Evolutionary conservation across 2,329 filamentous ascomycete species (phyloP).

Genomic region (Monosporascus sp.): DNA sequence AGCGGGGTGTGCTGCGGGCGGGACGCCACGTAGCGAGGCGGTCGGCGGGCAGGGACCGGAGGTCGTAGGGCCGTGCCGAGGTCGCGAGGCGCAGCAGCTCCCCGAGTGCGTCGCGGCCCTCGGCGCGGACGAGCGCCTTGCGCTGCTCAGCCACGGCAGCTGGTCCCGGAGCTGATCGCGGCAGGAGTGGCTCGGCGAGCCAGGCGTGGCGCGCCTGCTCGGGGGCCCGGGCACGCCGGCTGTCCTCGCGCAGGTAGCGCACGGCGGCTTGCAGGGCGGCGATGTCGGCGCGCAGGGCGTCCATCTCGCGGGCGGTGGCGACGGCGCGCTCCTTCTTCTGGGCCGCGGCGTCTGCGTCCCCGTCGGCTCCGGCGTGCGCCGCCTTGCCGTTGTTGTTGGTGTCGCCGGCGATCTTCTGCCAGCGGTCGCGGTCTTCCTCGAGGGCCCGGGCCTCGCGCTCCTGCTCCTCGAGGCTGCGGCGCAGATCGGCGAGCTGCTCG

Average conservation of each 20-base stretch:
- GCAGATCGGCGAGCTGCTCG: slow-evolving; percentile 46
- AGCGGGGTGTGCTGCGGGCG: slow-evolving; percentile 57
- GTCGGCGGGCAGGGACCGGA: slow-evolving; percentile 52
- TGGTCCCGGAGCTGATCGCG: slow-evolving; percentile 30
- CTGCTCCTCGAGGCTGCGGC: slow-evolving; percentile 61
- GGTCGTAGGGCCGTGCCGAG: slow-evolving; percentile 52
- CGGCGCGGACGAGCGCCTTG: slow-evolving; percentile 51
- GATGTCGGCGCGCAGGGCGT: slow-evolving; percentile 65
- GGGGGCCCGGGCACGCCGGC: slow-evolving; percentile 52
- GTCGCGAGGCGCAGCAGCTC: slow-evolving; percentile 60
- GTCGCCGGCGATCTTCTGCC: slow-evolving; percentile 65
- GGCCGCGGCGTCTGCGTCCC: slow-evolving; percentile 46
- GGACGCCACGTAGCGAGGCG: slow-evolving; percentile 59
- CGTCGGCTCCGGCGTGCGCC: slow-evolving; percentile 43
- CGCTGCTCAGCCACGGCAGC: slow-evolving; percentile 53
- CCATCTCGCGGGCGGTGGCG: slow-evolving; percentile 67
- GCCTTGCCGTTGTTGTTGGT: slow-evolving; percentile 28
- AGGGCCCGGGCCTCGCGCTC: slow-evolving; percentile 60
- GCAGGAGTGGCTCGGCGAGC: slow-evolving; percentile 57
- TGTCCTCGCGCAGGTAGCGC: slow-evolving; percentile 63
- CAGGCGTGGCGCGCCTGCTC: slow-evolving; percentile 56
- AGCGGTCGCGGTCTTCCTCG: slow-evolving; percentile 63
- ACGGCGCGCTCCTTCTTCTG: slow-evolving; percentile 56
- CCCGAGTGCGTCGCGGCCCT: slow-evolving; percentile 59
- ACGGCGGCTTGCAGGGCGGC: slow-evolving; percentile 59